These are phyloP conservation scores for Claviceps lovelessii DNA, from an alignment of 2,329 filamentous ascomycete genomes.

Conservation along the genomic window DNA sequence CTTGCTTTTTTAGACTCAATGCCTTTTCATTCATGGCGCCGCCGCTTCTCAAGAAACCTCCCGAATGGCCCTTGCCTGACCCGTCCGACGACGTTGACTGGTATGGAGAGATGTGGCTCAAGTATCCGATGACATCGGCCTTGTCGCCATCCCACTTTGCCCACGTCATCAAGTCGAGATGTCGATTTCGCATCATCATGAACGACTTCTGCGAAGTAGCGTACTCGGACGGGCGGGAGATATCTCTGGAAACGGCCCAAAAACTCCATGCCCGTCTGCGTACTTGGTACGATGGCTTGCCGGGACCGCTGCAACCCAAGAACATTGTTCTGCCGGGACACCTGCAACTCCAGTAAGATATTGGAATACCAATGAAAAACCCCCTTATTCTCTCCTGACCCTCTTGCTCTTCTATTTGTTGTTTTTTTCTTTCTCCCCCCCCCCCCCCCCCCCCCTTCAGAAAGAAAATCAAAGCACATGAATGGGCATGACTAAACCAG, in stretches of 20 bases:
- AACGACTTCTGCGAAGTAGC: conserved; percentile 15
- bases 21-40: conserved; percentile 13
- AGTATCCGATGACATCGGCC: conserved; percentile 16
- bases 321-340: conserved; percentile 20
- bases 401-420: neutral
- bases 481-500: neutral
- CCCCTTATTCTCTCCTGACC: neutral
- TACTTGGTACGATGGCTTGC: conserved; percentile 16
- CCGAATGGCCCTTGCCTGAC: conserved; percentile 17
- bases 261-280: conserved; percentile 9
- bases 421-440: neutral
- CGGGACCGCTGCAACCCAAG: conserved; percentile 13
- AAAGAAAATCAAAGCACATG: neutral
- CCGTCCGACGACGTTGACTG: conserved; percentile 10
- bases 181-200: conserved; percentile 19
- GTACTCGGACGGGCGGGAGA: conserved; percentile 6
- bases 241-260: conserved; percentile 11
- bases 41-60: conserved; percentile 17
- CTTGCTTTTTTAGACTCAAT: conserved; percentile 8
- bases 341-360: conserved; percentile 22
- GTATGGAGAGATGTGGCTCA: conserved; percentile 24
- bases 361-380: too few species aligned
- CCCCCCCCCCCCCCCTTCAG: too few species aligned
- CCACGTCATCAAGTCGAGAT: conserved; percentile 15
- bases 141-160: conserved; percentile 14